A percentile compares a stretch with the other conserved stretches of the same genome.
These are phyloP conservation scores for Aureobasidium sp. DNA, from an alignment of 2,329 filamentous ascomycete genomes.

Conservation along the genomic window DNA sequence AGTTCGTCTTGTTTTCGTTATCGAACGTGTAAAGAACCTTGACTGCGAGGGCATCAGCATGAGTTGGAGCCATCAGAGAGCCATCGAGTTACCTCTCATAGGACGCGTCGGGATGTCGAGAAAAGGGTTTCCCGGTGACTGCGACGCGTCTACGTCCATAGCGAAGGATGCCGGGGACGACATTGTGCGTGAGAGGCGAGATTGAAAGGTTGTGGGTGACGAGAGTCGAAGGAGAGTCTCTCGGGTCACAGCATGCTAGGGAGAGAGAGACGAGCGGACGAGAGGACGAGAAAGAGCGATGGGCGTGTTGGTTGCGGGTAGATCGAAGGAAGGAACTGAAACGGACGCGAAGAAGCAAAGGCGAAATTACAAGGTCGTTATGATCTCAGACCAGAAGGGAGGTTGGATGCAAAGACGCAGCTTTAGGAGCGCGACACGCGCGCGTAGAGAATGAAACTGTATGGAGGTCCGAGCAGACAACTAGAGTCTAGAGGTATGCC, in stretches of 20 bases:
- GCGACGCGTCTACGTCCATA: constrained; percentile 17
- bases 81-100: constrained; percentile 37
- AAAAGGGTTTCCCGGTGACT: constrained; percentile 21
- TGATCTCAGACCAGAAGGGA: not conserved
- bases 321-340: not conserved
- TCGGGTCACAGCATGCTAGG: constrained; percentile 11
- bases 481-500: not conserved
- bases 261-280: not conserved
- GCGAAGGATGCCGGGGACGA: constrained; percentile 18
- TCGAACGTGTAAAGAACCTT: constrained; percentile 98
- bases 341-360: constrained; percentile 9
- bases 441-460: not conserved
- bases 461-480: not conserved
- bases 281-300: not conserved
- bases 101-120: constrained; percentile 33
- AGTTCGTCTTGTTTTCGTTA: constrained; percentile 78
- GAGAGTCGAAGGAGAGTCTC: not conserved
- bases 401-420: constrained; percentile 8
- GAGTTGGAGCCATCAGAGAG: not conserved
- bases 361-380: constrained; percentile 9
- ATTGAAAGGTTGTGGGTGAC: constrained; percentile 1
- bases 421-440: constrained; percentile 1
- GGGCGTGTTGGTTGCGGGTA: not conserved
- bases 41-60: constrained; percentile 47
- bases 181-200: constrained; percentile 10